These are phyloP conservation scores for Orbilia javanica DNA, from an alignment of 2,329 filamentous ascomycete genomes.

Conservation along the genomic window DNA sequence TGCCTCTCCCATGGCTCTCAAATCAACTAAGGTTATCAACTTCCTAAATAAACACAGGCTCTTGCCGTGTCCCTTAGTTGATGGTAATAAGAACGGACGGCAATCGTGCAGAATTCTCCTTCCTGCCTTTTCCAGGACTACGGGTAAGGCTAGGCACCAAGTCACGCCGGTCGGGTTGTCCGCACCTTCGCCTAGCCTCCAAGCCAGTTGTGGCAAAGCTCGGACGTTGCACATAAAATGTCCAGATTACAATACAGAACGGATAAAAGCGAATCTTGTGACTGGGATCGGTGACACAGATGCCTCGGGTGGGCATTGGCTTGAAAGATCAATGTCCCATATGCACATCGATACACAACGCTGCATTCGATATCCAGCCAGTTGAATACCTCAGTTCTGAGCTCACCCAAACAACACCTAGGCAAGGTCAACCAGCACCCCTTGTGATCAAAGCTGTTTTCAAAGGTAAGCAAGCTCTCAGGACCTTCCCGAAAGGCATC, in stretches of 20 bases:
- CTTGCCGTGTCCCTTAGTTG: too few relatives aligned
- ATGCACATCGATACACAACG: neutral
- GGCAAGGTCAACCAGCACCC: neutral
- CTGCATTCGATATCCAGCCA: neutral
- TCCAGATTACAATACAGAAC: neutral
- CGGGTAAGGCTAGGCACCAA: constrained; percentile 27
- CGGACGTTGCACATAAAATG: neutral
- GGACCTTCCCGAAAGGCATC: constrained; percentile 18
- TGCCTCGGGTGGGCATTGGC: neutral
- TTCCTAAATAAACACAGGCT: constrained; percentile 14
- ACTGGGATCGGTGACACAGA: constrained; percentile 1
- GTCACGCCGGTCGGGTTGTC: constrained; percentile 10
- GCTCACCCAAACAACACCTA: neutral
- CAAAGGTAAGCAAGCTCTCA: neutral
- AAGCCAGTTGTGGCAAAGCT: constrained; percentile 4
- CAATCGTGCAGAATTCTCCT: neutral
- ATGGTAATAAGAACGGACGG: neutral
- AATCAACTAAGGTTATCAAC: neutral
- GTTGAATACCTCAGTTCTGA: too few relatives aligned
- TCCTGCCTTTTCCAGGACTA: constrained; percentile 32
- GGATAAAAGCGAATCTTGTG: neutral
- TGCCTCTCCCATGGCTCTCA: neutral
- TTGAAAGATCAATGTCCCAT: constrained; percentile 2
- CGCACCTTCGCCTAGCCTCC: neutral
- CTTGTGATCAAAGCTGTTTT: constrained; percentile 3